Conservation (phyloP, 345 rosid genomes). For the Trapa incisa region DNA sequence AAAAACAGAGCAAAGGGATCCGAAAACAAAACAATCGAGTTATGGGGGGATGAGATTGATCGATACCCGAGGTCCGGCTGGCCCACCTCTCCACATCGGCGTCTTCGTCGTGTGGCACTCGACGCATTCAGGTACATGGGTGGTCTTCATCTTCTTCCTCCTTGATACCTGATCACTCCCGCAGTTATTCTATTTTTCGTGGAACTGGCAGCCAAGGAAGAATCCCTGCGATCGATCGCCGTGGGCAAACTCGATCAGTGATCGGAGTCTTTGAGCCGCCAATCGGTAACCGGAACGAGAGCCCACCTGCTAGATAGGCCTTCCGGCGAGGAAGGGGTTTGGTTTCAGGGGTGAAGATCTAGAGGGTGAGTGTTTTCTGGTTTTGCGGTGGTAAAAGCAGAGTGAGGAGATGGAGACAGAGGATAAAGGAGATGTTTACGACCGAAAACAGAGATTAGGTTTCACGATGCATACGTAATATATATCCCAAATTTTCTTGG, state of each 20-base stretch:
- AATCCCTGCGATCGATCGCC: too few species aligned
- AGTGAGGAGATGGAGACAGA: background rate
- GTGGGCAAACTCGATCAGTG: background rate
- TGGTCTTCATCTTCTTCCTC: background rate
- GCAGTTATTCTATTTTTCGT: background rate
- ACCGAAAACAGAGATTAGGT: background rate
- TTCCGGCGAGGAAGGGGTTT: background rate
- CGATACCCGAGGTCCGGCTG: slow-evolving; percentile 68
- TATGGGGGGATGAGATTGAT: background rate
- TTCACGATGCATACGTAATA: background rate
- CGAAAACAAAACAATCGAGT: background rate
- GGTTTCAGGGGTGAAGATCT: background rate
- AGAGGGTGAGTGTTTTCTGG: background rate
- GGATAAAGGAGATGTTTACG: background rate
- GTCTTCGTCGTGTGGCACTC: slow-evolving; percentile 72
- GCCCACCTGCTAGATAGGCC: background rate
- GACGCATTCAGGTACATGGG: slow-evolving; percentile 23
- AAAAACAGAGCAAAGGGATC: background rate
- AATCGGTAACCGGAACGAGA: background rate
- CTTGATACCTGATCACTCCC: background rate
- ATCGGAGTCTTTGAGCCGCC: background rate
- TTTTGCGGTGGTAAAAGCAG: background rate
- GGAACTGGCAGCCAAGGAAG: background rate
- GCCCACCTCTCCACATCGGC: slow-evolving; percentile 87
- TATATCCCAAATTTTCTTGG: slow-evolving; percentile 6